Conservation (phyloP, 2,329 filamentous ascomycete genomes). For the Monosporascus sp. region DNA sequence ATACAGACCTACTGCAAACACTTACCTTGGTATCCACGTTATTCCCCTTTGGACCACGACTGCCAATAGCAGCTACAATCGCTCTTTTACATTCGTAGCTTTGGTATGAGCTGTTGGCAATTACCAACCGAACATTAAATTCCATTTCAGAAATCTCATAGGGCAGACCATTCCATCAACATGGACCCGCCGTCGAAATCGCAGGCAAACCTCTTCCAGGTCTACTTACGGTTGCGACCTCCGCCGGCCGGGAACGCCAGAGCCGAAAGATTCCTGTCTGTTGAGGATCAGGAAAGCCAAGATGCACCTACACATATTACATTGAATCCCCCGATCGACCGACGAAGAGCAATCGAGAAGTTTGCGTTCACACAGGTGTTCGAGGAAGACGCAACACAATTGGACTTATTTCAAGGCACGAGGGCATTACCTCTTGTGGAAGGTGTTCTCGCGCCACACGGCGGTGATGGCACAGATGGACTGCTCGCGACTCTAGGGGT, state of each 20-base stretch:
- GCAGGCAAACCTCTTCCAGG: slow-evolving; percentile 69
- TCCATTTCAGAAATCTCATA: no score
- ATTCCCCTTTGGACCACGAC: no score
- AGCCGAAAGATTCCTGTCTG: slow-evolving; percentile 68
- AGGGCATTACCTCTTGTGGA: slow-evolving; percentile 71
- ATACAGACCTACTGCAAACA: no score
- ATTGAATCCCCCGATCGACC: slow-evolving; percentile 74
- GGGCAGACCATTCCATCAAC: slow-evolving; percentile 2
- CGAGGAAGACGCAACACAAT: slow-evolving; percentile 75
- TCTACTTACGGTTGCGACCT: slow-evolving; percentile 81
- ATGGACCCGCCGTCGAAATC: slow-evolving; percentile 40
- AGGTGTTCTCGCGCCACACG: slow-evolving; percentile 68
- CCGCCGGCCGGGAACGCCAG: slow-evolving; percentile 40
- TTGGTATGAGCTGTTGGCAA: no score
- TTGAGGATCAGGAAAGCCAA: slow-evolving; percentile 53
- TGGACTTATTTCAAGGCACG: slow-evolving; percentile 80
- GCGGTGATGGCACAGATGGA: slow-evolving; percentile 78
- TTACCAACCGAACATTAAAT: no score
- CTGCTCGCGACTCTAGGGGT: slow-evolving; percentile 88
- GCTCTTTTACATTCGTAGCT: no score
- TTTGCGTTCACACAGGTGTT: slow-evolving; percentile 95
- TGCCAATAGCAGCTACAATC: no score
- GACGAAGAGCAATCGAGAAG: slow-evolving; percentile 83
- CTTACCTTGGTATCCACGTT: no score
- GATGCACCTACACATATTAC: slow-evolving; percentile 64